Percentiles rank a stretch among this genome's conserved stretches.
Evolutionary conservation across 208 protist genomes (phyloP).

Genomic region (Trypanosoma caninum): DNA sequence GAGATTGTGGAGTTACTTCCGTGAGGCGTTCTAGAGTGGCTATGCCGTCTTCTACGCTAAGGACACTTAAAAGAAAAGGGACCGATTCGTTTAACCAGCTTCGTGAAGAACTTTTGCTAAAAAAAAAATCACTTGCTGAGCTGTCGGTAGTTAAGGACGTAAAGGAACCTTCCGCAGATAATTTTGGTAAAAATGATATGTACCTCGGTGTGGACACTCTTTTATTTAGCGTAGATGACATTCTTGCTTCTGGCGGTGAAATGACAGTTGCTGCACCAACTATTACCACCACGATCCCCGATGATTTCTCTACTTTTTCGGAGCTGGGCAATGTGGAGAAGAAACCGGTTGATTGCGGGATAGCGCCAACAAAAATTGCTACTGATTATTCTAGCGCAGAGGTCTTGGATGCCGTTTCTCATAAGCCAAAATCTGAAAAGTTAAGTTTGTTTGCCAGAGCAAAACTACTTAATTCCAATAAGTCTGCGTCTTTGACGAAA

Average conservation of each 20-base stretch:
- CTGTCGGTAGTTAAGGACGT: not conserved
- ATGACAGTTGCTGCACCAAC: not conserved
- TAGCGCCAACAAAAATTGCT: not conserved
- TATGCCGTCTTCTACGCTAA: not conserved
- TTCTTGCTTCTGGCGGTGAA: constrained; percentile 3
- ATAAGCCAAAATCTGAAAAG: constrained; percentile 6
- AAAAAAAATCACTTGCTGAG: constrained; percentile 9
- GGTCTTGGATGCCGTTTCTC: not conserved
- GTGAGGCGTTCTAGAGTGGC: not conserved
- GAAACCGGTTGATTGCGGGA: too few species aligned
- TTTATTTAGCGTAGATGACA: constrained; percentile 16
- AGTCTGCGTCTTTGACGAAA: not conserved
- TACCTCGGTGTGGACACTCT: not conserved
- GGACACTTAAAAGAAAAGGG: not conserved
- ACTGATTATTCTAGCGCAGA: not conserved
- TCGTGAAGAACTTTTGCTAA: constrained; percentile 20
- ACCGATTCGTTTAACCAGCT: not conserved
- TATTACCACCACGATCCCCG: not conserved
- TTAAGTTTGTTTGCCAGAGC: constrained; percentile 33
- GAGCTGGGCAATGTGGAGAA: too few species aligned
- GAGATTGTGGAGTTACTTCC: not conserved
- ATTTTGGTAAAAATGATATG: not conserved
- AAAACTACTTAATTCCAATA: constrained; percentile 18
- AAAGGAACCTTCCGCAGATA: not conserved
- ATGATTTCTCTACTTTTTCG: too few species aligned